Conservation (phyloP, 805 yeast genomes). For the Priceomyces melissophilus region DNA sequence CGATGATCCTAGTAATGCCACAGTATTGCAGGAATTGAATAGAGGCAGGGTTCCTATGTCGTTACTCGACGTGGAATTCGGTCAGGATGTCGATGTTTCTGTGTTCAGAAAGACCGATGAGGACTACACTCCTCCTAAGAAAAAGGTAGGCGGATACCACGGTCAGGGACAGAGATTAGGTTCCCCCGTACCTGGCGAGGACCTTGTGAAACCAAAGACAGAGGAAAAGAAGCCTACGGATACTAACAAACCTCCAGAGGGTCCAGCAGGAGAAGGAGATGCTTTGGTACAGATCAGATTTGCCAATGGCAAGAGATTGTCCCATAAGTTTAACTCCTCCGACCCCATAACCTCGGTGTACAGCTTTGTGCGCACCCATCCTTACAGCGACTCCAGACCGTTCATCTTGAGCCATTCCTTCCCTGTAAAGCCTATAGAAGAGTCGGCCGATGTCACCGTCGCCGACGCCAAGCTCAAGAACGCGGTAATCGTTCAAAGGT, state of each 20-base stretch:
- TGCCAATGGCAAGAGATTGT: slow-evolving; percentile 72
- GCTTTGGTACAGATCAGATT: slow-evolving; percentile 79
- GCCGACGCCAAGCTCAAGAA: slow-evolving; percentile 74
- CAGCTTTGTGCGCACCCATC: slow-evolving; percentile 55
- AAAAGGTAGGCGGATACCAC: slow-evolving; percentile 58
- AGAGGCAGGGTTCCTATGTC: slow-evolving; percentile 89
- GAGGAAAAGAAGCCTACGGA: too few species aligned
- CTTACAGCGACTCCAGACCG: slow-evolving; percentile 45
- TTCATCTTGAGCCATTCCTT: slow-evolving; percentile 75
- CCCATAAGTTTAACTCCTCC: slow-evolving; percentile 59
- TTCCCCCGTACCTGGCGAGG: slow-evolving; percentile 80
- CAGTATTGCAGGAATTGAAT: slow-evolving; percentile 73
- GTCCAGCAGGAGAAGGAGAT: slow-evolving; percentile 52
- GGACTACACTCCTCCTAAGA: slow-evolving; percentile 69
- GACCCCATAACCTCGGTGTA: slow-evolving; percentile 67
- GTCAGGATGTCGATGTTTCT: slow-evolving; percentile 90
- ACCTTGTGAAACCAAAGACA: slow-evolving; percentile 26
- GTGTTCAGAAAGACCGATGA: slow-evolving; percentile 81
- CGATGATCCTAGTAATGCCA: slow-evolving; percentile 88
- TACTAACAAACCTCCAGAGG: too few species aligned
- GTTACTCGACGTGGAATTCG: slow-evolving; percentile 75
- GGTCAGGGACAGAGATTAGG: slow-evolving; percentile 88
- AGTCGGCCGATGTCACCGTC: slow-evolving; percentile 49
- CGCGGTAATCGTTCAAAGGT: slow-evolving; percentile 88
- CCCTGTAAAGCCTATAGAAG: slow-evolving; percentile 72